Evolutionary conservation across 148 eudicot species (phyloP), one percentile per base, ranked within the genome.

Genomic region (Agrostemma githago): DNA sequence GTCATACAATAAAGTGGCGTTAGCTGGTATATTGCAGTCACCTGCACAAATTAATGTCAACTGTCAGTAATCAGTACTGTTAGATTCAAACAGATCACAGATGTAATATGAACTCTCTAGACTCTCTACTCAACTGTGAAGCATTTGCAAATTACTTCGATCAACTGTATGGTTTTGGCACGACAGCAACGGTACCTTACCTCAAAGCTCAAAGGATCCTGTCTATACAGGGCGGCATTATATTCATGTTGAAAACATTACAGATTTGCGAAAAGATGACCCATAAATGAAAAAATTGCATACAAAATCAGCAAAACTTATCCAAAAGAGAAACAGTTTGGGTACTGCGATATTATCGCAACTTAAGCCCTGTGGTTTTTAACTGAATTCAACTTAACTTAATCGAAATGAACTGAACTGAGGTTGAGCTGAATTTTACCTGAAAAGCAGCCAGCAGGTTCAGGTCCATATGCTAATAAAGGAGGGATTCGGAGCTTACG

Each of bases 391-490:
- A 26, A 26, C 34, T 26, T 26, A 26, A 26, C 34, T 26, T n/a
- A n/a, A n/a, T n/a, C n/a, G n/a, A n/a, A n/a, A n/a, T n/a, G n/a
- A n/a, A n/a, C n/a, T n/a, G n/a, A n/a, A n/a, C n/a, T n/a, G n/a
- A n/a, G n/a, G n/a, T 0, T 26, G 34, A 26, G 34, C 34, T 26
- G 34, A 26, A 3, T 48, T 10, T 10, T 71, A 90, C 98, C 98
- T 83, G 92, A 88, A 84, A 93, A 93, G 75, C 98, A 93, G 72
- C 98, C 98, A 41, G 98, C 98, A 41, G 98, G 84, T 85, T 93
- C 98, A 7, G 98, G 92, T 65, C 96, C 98, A 70, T 93, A 90
- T 10, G 96, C 98, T 72, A 93, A 83, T 60, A 86, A 70, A 17
- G 98, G 96, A 80, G 98, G 98, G 67, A 93, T 93, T 40, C 85